Base-by-base conservation (phyloP, 139 green algal genomes). In the Tetradesmus obliquus region DNA sequence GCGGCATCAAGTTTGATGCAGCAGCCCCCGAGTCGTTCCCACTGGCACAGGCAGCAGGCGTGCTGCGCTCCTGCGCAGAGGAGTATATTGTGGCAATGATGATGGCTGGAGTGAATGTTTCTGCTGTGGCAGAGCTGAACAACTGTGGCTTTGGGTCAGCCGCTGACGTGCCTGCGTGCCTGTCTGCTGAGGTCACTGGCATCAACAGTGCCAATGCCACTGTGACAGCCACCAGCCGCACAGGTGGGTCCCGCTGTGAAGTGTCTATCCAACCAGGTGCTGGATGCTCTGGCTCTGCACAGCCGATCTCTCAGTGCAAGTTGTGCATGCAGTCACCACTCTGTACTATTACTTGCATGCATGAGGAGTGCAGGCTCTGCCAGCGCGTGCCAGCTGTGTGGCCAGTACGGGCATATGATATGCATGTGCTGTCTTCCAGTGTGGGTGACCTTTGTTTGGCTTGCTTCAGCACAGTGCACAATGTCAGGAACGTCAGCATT, bases 71-170 rank as follows among this genome's bases (percentile, higher is more conserved):
- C 4, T 92, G 89, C 84, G 19, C 60, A 22, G 81, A 84, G 60
- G 22, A 82, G 19, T 92, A 92, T 53, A 0, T 84, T 7, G 82
- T 72, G 19, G 24, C 66, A 2, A 88, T 89, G 80, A 60, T 92
- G 60, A 24, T 55, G 60, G 88, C 80, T 2, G 58, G 72, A 55
- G 80, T 92, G 5, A 32, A 88, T 24, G 88, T 88, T 32, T 57
- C 24, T 32, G 32, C 80, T 32, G 22, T 88, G 17, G 60, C 20
- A 5, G 66, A n/a, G 55, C 66, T 88, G 20, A 82, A 55, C 57
- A 55, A 89, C 79, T 84, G 84, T 45, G 22, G n/a, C 62, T 89
- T 89, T 62, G 13, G 17, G 4, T 17, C 84, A 19, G 7, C 12
- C 13, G 17, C 20, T 24, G n/a, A 79, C 55, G 84, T 88, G 84